Percentiles rank a stretch among this genome's conserved stretches.
Evolutionary conservation across 371 early-diverging fungal species (phyloP).

Genomic region (Saksenaea oblongispora): DNA sequence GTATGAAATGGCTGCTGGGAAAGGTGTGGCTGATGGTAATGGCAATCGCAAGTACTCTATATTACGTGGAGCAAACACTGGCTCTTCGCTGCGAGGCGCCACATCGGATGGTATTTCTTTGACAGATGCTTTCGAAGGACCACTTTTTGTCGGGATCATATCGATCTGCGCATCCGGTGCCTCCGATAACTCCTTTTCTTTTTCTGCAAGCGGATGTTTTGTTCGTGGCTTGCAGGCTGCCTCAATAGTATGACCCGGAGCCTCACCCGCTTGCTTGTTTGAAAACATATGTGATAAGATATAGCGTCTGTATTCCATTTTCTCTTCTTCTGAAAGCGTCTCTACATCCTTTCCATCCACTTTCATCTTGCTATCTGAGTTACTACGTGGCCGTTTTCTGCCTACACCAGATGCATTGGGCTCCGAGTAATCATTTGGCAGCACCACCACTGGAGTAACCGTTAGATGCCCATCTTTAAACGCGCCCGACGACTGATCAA

Average conservation of each 20-base stretch:
- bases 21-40: conserved; percentile 50
- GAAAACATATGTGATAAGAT: conserved; percentile 52
- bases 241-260: conserved; percentile 40
- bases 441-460: conserved; percentile 62
- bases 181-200: not conserved
- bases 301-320: conserved; percentile 31
- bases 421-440: conserved; percentile 36
- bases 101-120: conserved; percentile 2
- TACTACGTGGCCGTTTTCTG: conserved; percentile 12
- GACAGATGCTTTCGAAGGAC: conserved; percentile 4
- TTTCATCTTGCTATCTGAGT: not conserved
- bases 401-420: conserved; percentile 21
- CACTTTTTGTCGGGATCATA: not conserved
- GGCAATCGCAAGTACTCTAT: conserved; percentile 19
- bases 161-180: conserved; percentile 24
- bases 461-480: conserved; percentile 67
- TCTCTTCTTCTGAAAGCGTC: conserved; percentile 17
- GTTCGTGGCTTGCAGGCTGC: conserved; percentile 37
- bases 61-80: not conserved
- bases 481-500: conserved; percentile 22
- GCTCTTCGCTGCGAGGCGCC: not conserved
- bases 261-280: conserved; percentile 18
- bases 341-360: not conserved
- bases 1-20: conserved; percentile 61
- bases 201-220: conserved; percentile 16